Conservation (phyloP, 148 eudicot genomes). For the Rheum nobile region DNA sequence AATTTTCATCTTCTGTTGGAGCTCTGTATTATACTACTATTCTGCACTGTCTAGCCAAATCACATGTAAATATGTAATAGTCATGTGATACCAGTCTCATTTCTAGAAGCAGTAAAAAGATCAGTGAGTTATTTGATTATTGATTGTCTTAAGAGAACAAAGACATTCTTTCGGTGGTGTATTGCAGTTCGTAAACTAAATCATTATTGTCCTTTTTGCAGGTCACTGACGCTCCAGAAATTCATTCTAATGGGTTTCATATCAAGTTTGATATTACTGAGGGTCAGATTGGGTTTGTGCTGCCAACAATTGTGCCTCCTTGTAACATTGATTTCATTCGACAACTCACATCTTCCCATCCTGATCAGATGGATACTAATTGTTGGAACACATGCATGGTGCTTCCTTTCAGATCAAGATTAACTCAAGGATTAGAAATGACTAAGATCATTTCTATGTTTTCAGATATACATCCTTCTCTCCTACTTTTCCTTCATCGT, state of each 20-base stretch:
- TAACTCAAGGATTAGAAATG: conserved; percentile 36
- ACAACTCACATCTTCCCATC: conserved; percentile 34
- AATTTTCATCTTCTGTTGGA: background rate
- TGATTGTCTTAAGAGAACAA: background rate
- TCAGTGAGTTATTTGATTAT: background rate
- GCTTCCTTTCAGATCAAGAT: conserved; percentile 69
- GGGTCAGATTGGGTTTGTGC: conserved; percentile 95
- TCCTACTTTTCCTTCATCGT: conserved; percentile 91
- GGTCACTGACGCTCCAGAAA: conserved; percentile 99
- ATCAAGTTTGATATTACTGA: conserved; percentile 81
- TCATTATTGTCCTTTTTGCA: conserved; percentile 22
- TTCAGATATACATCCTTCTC: conserved; percentile 87
- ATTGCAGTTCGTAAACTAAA: background rate
- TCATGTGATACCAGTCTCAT: background rate
- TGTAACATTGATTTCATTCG: conserved; percentile 47
- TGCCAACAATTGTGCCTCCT: conserved; percentile 69
- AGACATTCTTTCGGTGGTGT: background rate
- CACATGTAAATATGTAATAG: background rate
- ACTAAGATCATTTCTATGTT: conserved; percentile 60
- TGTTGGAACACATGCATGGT: conserved; percentile 88
- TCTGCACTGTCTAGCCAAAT: background rate
- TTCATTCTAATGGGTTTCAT: conserved; percentile 95
- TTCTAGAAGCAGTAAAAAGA: background rate
- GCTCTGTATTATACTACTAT: background rate
- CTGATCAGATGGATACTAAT: conserved; percentile 21